phyloP scores from a whole-genome alignment of 495 filamentous ascomycete species.

The Usnea hakonensis region DNA sequence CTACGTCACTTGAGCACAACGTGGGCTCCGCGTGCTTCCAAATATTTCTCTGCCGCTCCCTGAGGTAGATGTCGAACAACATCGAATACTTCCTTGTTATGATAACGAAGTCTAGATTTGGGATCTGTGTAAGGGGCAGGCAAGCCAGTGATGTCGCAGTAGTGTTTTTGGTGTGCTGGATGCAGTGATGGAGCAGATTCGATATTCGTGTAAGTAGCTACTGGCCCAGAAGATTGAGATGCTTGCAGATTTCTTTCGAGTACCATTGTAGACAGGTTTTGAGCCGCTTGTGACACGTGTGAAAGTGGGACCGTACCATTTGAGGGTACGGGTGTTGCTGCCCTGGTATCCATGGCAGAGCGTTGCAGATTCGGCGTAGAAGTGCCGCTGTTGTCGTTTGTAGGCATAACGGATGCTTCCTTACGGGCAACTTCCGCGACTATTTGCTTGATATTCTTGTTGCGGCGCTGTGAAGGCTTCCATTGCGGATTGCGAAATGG shows the following conservation, averaged over 20 bases:
- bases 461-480: slow-evolving; percentile 87
- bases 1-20: slow-evolving; percentile 73
- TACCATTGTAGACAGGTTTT: slow-evolving; percentile 75
- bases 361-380: slow-evolving; percentile 57
- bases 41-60: slow-evolving; percentile 73
- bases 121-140: slow-evolving; percentile 85
- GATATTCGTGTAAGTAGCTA: slow-evolving; percentile 89
- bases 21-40: slow-evolving; percentile 85
- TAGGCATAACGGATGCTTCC: slow-evolving; percentile 69
- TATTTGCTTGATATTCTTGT: slow-evolving; percentile 97
- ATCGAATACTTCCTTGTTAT: slow-evolving; percentile 80
- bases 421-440: slow-evolving; percentile 82
- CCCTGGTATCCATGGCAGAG: slow-evolving; percentile 40
- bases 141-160: slow-evolving; percentile 92
- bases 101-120: slow-evolving; percentile 84
- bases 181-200: slow-evolving; percentile 79
- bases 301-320: slow-evolving; percentile 39
- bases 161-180: slow-evolving; percentile 65
- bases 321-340: slow-evolving; percentile 52
- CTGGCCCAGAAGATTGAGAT: slow-evolving; percentile 47
- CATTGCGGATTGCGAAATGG: slow-evolving; percentile 82
- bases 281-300: slow-evolving; percentile 75
- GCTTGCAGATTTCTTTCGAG: slow-evolving; percentile 60
- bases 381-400: slow-evolving; percentile 72
- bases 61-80: slow-evolving; percentile 69